phyloP scores from a whole-genome alignment of 805 yeast genomes.

The Wickerhamiella parazyma region DNA sequence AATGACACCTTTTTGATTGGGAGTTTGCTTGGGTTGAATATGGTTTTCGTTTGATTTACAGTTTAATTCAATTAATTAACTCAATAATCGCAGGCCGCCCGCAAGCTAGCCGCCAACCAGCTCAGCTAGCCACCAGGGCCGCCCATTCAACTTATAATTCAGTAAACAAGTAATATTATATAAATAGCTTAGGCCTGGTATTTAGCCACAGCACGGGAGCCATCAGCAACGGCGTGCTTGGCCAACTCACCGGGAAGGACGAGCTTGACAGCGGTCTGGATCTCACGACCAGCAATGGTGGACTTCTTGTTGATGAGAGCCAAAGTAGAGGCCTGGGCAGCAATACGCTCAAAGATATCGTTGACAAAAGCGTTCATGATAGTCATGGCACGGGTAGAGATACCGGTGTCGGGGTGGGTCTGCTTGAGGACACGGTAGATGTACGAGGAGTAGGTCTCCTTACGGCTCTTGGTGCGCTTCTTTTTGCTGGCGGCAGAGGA shows the following conservation, averaged over 20 bases:
- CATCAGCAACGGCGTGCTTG: slow-evolving; percentile 97
- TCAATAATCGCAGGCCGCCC: too few species aligned
- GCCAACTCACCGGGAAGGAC: slow-evolving; percentile 98
- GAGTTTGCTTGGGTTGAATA: too few species aligned
- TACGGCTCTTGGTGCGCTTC: slow-evolving; percentile 91
- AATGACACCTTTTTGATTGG: too few species aligned
- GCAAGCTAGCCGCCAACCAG: too few species aligned
- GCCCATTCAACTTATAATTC: background rate
- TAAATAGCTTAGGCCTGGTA: slow-evolving; percentile 49
- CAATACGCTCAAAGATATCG: slow-evolving; percentile 96
- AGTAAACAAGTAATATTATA: slow-evolving; percentile 9
- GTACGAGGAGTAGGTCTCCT: slow-evolving; percentile 96
- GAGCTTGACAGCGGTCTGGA: slow-evolving; percentile 96
- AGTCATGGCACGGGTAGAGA: slow-evolving; percentile 97
- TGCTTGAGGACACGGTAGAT: slow-evolving; percentile 97
- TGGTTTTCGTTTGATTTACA: too few species aligned
- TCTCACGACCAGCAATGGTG: slow-evolving; percentile 95
- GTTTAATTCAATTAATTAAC: too few species aligned
- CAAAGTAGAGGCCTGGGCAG: slow-evolving; percentile 93
- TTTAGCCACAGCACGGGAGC: slow-evolving; percentile 96
- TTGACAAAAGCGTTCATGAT: slow-evolving; percentile 97
- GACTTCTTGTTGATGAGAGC: slow-evolving; percentile 99
- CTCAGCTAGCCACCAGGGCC: too few species aligned
- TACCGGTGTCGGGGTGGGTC: slow-evolving; percentile 99
- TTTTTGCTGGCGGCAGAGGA: slow-evolving; percentile 63